These are phyloP conservation scores for Ilex asprella DNA, from an alignment of 257 asterid genomes.

Conservation along the genomic window DNA sequence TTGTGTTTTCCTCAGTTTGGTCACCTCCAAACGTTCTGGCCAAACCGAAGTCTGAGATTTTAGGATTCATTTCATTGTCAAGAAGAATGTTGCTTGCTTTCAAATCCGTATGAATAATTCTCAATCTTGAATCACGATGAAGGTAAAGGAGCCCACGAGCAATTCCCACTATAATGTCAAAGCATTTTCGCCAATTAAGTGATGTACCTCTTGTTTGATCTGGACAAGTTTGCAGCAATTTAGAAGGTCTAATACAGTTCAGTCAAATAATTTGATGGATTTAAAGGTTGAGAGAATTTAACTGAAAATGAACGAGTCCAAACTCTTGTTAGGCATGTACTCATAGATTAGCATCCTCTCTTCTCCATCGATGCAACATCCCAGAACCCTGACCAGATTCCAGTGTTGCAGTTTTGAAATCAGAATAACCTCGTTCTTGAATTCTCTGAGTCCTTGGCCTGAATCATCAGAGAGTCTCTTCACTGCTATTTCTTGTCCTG, in stretches of 20 bases:
- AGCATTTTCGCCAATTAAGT: constrained; percentile 20
- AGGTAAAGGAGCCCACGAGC: constrained; percentile 21
- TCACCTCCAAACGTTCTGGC: constrained; percentile 33
- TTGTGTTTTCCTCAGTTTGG: constrained; percentile 25
- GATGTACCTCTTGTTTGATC: constrained; percentile 16
- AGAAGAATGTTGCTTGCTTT: constrained; percentile 19
- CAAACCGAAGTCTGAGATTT: constrained; percentile 30
- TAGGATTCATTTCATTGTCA: constrained; percentile 26
- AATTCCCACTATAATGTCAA: constrained; percentile 20
- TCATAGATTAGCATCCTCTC: constrained; percentile 25
- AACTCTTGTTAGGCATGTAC: constrained; percentile 27
- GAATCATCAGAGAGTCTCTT: constrained; percentile 28
- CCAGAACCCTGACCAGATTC: constrained; percentile 27
- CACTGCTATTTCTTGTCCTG: constrained; percentile 27
- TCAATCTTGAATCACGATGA: too few relatives aligned
- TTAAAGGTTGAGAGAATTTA: too few relatives aligned
- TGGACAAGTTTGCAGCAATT: background rate
- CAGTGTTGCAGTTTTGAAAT: constrained; percentile 32
- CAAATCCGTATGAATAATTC: too few relatives aligned
- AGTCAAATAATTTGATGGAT: too few relatives aligned
- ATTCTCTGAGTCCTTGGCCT: constrained; percentile 30
- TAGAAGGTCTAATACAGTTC: background rate
- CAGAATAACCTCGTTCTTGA: constrained; percentile 24
- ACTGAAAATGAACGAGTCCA: constrained; percentile 11
- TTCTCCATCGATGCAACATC: constrained; percentile 26